Conservation (phyloP, 2,329 filamentous ascomycete species). For the Paracoccidioides brasiliensis region DNA sequence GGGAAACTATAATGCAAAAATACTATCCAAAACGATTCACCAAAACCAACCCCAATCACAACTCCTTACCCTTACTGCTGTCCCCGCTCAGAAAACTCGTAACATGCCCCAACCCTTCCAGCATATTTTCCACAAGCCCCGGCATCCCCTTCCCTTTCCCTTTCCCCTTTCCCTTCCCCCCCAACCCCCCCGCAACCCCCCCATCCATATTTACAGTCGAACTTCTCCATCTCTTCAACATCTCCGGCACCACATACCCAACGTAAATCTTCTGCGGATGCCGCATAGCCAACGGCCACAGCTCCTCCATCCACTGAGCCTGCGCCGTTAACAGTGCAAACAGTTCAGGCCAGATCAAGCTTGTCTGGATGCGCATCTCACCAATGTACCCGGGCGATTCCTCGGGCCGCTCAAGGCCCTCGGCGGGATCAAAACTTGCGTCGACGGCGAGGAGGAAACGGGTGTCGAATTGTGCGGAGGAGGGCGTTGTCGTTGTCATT, state of each 20-base stretch:
- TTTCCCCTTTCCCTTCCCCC: not conserved
- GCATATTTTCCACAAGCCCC: too few species aligned
- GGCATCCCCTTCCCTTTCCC: too few species aligned
- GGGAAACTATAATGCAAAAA: not conserved
- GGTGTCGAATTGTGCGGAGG: conserved; percentile 6
- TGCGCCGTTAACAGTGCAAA: conserved; percentile 13
- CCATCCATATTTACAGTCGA: not conserved
- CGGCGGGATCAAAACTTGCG: conserved; percentile 11
- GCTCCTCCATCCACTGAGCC: conserved; percentile 9
- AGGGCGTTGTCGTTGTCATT: conserved; percentile 6
- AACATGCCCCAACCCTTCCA: too few species aligned
- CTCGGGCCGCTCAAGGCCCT: conserved; percentile 8
- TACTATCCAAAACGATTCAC: not conserved
- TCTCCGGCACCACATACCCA: conserved; percentile 10
- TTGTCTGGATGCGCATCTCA: conserved; percentile 19
- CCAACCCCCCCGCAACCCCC: not conserved
- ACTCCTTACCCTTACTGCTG: too few species aligned
- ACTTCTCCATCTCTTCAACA: not conserved
- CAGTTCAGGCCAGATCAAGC: conserved; percentile 20
- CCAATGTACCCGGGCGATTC: conserved; percentile 15
- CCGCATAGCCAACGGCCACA: conserved; percentile 19
- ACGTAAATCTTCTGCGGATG: conserved; percentile 19
- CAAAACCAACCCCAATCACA: not conserved
- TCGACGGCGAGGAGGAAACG: conserved; percentile 17
- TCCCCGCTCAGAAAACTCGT: too few species aligned